These are phyloP conservation scores for Brassica hybrid DNA, from an alignment of 441 rosid species.

Conservation along the genomic window DNA sequence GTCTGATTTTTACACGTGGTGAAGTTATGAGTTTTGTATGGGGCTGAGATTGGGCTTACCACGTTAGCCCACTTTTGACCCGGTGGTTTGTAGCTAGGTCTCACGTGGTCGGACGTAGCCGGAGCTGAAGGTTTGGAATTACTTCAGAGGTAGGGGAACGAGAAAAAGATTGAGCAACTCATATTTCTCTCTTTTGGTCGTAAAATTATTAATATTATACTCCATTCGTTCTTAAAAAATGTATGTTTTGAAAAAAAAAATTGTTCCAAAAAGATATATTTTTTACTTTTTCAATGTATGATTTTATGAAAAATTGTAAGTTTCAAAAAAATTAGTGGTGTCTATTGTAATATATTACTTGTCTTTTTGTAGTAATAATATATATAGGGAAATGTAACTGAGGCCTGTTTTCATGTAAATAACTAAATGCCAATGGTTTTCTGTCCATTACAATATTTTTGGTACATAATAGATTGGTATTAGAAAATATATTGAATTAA, in stretches of 20 bases:
- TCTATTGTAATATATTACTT: too few relatives aligned
- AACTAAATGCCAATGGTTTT: background rate
- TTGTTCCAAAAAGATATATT: too few relatives aligned
- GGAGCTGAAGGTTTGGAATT: conserved; percentile 16
- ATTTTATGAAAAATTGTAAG: too few relatives aligned
- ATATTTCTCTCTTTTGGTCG: too few relatives aligned
- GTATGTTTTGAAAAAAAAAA: too few relatives aligned
- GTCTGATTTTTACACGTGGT: background rate
- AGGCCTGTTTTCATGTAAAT: background rate
- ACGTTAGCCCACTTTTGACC: background rate
- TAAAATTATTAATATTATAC: too few relatives aligned
- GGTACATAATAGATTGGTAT: background rate
- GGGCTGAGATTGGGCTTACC: background rate
- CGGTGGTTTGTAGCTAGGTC: background rate
- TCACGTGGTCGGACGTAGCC: conserved; percentile 5
- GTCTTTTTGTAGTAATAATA: conserved; percentile 35
- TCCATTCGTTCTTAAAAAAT: too few relatives aligned
- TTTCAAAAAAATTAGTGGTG: too few relatives aligned
- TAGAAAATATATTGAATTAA: background rate
- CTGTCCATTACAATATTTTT: background rate
- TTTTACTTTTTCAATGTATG: too few relatives aligned
- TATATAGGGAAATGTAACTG: conserved; percentile 24
- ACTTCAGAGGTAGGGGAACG: conserved; percentile 19
- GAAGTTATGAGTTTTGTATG: background rate
- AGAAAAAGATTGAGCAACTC: background rate